These are phyloP conservation scores for Dichotomocladium elegans DNA, from an alignment of 371 early-diverging fungal species.

Conservation along the genomic window DNA sequence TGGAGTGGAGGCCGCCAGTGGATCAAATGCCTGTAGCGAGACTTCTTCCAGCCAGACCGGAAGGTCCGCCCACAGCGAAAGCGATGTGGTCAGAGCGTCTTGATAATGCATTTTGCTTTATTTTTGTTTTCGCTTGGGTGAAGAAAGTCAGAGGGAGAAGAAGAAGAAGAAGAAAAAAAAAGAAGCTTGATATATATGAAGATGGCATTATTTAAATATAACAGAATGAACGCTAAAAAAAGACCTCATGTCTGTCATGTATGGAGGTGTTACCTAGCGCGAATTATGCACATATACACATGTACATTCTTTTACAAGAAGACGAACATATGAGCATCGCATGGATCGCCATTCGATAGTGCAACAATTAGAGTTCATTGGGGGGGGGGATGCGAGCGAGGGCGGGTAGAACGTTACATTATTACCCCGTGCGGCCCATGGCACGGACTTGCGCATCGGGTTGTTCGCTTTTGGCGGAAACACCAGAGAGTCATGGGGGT, in stretches of 20 bases:
- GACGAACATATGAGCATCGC: background rate
- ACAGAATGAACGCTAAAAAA: background rate
- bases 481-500: too few species aligned
- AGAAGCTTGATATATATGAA: background rate
- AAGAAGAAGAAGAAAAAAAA: background rate
- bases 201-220: background rate
- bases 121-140: too few species aligned
- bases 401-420: too few species aligned
- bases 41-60: background rate
- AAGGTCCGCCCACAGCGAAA: background rate
- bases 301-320: background rate
- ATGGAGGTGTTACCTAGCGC: background rate
- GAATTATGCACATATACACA: background rate
- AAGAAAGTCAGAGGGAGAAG: background rate
- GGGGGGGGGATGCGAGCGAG: too few species aligned
- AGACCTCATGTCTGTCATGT: background rate
- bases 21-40: background rate
- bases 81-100: background rate
- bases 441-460: too few species aligned
- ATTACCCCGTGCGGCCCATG: too few species aligned
- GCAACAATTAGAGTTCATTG: too few species aligned
- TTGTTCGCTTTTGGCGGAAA: too few species aligned
- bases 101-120: too few species aligned
- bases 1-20: background rate
- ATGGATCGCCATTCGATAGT: background rate